phyloP scores from a whole-genome alignment of 441 rosid species.

The Bruguiera hainesii region DNA sequence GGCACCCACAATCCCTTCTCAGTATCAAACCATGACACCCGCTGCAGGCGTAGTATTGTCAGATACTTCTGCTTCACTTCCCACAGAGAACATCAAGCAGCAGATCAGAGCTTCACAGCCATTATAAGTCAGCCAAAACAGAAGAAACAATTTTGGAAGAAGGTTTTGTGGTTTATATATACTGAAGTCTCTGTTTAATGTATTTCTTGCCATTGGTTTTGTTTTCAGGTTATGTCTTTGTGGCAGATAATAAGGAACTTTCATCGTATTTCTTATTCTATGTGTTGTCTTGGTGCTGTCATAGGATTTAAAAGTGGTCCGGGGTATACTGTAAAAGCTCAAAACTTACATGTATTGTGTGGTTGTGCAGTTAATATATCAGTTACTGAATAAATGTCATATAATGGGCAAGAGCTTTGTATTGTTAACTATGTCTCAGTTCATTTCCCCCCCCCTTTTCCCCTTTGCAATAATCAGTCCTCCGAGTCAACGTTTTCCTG shows the following conservation, averaged over 20 bases:
- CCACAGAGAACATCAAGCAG: slow-evolving; percentile 56
- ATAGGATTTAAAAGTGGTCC: slow-evolving; percentile 34
- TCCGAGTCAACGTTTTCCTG: neutral
- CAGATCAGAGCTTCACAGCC: slow-evolving; percentile 83
- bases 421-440: neutral
- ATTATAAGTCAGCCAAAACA: slow-evolving; percentile 33
- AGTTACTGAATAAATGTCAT: slow-evolving; percentile 31
- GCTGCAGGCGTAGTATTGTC: slow-evolving; percentile 50
- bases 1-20: slow-evolving; percentile 59
- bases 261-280: slow-evolving; percentile 24
- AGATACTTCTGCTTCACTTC: slow-evolving; percentile 55
- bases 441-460: neutral
- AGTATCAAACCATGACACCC: slow-evolving; percentile 82
- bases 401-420: slow-evolving; percentile 10
- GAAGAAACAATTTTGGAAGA: slow-evolving; percentile 48
- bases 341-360: slow-evolving; percentile 23
- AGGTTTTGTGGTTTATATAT: slow-evolving; percentile 50
- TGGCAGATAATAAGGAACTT: slow-evolving; percentile 49
- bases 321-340: slow-evolving; percentile 49
- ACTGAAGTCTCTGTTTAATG: slow-evolving; percentile 33
- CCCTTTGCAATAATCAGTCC: slow-evolving; percentile 1
- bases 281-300: slow-evolving; percentile 30
- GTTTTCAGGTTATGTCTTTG: slow-evolving; percentile 49
- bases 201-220: slow-evolving; percentile 39
- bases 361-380: slow-evolving; percentile 34